Conservation (phyloP, 2,329 filamentous ascomycete genomes). For the Claviceps pazoutovae region DNA sequence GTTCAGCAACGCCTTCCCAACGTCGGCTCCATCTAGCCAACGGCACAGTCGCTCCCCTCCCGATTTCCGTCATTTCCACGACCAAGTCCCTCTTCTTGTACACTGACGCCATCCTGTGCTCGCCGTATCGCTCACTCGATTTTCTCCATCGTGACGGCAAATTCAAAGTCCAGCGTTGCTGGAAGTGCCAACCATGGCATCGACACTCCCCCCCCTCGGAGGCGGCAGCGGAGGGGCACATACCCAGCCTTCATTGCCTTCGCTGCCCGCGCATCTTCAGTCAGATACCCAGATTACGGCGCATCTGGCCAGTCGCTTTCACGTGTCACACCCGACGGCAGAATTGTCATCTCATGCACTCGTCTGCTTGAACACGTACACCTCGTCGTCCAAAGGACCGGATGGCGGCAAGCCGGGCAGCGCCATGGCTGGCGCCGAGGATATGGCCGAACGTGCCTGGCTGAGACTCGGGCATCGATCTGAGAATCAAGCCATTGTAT, state of each 20-base stretch:
- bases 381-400: slow-evolving; percentile 70
- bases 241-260: slow-evolving; percentile 75
- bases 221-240: slow-evolving; percentile 46
- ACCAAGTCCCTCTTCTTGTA: neutral
- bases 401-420: slow-evolving; percentile 88
- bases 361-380: slow-evolving; percentile 89
- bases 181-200: slow-evolving; percentile 39
- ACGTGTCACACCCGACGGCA: slow-evolving; percentile 78
- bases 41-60: neutral
- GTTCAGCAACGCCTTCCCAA: neutral
- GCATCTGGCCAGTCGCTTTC: slow-evolving; percentile 78
- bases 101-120: neutral
- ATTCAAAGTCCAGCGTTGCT: neutral
- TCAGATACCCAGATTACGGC: slow-evolving; percentile 67
- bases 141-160: neutral
- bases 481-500: slow-evolving; percentile 86
- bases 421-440: slow-evolving; percentile 83
- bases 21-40: neutral
- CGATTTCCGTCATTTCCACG: neutral
- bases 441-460: slow-evolving; percentile 77
- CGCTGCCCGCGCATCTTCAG: slow-evolving; percentile 71
- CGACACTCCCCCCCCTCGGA: slow-evolving; percentile 38
- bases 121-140: neutral
- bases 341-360: slow-evolving; percentile 82
- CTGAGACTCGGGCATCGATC: slow-evolving; percentile 72